Percentiles rank a stretch among this genome's conserved stretches.
phyloP scores from a whole-genome alignment of 2,329 filamentous ascomycete genomes.

The Xylariaceae sp. region DNA sequence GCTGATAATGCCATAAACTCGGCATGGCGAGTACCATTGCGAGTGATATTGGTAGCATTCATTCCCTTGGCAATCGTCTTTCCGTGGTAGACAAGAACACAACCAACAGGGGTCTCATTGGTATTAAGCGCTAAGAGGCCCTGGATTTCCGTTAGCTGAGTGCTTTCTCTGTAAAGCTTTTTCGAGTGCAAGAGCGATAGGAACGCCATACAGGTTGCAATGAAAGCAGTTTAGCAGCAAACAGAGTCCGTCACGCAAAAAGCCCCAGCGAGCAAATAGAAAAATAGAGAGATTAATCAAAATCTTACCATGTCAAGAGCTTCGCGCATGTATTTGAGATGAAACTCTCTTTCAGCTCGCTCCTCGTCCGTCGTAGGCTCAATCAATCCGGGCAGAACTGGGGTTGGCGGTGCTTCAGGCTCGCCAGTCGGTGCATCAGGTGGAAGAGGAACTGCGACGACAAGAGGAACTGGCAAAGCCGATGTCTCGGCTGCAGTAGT shows the following conservation, averaged over 20 bases:
- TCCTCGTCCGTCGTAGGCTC: conserved; percentile 34
- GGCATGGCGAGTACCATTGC: conserved; percentile 89
- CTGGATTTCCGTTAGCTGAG: conserved; percentile 43
- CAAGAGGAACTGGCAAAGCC: conserved; percentile 25
- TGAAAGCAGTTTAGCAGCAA: background rate
- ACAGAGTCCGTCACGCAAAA: background rate
- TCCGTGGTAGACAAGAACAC: conserved; percentile 81
- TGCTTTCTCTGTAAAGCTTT: background rate
- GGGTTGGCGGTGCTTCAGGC: conserved; percentile 18
- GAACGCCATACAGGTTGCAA: background rate
- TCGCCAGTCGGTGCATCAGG: conserved; percentile 16
- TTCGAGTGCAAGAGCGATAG: background rate
- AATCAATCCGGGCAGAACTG: conserved; percentile 30
- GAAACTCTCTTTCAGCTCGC: conserved; percentile 41
- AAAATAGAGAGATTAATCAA: background rate
- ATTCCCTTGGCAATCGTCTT: conserved; percentile 84
- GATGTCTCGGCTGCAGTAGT: conserved; percentile 21
- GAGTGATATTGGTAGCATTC: conserved; percentile 92
- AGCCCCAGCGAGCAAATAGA: background rate
- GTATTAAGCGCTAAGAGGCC: conserved; percentile 79
- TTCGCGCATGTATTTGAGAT: conserved; percentile 72
- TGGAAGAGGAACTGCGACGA: conserved; percentile 24
- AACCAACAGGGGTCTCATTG: conserved; percentile 95
- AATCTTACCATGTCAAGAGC: conserved; percentile 75
- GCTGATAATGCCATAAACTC: conserved; percentile 83